Conservation (phyloP, 345 rosid genomes). For the Eucalyptus virginea region DNA sequence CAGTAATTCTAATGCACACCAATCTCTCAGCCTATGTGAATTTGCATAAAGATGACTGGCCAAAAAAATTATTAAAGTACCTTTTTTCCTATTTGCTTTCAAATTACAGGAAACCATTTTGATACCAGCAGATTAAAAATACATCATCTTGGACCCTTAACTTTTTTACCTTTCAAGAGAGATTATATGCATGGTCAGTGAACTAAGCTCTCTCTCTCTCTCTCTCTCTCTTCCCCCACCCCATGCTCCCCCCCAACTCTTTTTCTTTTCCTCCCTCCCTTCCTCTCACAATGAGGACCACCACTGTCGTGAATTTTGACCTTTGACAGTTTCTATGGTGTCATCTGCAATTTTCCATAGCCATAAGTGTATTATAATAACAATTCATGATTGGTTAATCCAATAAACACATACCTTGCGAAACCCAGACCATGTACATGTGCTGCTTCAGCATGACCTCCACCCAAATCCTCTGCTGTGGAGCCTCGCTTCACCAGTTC, state of each 20-base stretch:
- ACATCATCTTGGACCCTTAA: neutral
- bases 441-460: slow-evolving; percentile 87
- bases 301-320: neutral
- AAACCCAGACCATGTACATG: slow-evolving; percentile 85
- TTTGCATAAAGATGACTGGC: neutral
- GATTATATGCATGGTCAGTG: neutral
- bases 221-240: no score
- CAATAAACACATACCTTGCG: slow-evolving; percentile 37
- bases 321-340: neutral
- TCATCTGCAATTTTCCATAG: neutral
- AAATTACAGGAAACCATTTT: neutral
- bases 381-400: neutral
- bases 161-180: neutral
- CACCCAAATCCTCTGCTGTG: slow-evolving; percentile 94
- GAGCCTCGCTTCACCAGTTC: slow-evolving; percentile 92
- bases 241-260: no score
- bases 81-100: neutral
- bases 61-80: neutral
- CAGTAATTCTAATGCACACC: neutral
- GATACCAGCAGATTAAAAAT: neutral
- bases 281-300: neutral
- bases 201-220: neutral
- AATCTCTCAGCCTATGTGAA: neutral
- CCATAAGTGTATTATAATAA: neutral
- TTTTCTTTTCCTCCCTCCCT: neutral